Percentiles rank a stretch among this genome's conserved stretches.
Evolutionary conservation across 345 rosid species (phyloP).

Genomic region (Pseudoturritis turrita): DNA sequence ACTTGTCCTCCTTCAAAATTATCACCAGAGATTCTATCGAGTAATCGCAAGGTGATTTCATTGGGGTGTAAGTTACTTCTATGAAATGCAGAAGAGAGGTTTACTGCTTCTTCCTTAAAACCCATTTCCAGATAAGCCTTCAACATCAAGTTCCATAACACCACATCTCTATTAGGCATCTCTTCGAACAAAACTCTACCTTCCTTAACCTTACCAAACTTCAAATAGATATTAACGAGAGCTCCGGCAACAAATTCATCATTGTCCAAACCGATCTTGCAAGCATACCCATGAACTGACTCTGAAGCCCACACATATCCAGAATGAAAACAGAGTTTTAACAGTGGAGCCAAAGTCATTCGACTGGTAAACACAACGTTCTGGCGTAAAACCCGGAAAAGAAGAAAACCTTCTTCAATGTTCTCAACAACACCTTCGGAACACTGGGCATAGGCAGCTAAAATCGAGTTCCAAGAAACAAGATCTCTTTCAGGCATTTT

Average conservation of each 20-base stretch:
- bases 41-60: slow-evolving; percentile 32
- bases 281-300: slow-evolving; percentile 51
- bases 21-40: slow-evolving; percentile 32
- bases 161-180: slow-evolving; percentile 43
- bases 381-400: slow-evolving; percentile 38
- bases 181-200: slow-evolving; percentile 45
- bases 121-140: slow-evolving; percentile 42
- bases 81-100: slow-evolving; percentile 35
- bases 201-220: slow-evolving; percentile 43
- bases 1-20: slow-evolving; percentile 26
- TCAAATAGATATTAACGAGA: slow-evolving; percentile 49
- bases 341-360: slow-evolving; percentile 48
- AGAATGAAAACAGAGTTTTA: slow-evolving; percentile 48
- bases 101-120: slow-evolving; percentile 33
- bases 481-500: slow-evolving; percentile 45
- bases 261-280: slow-evolving; percentile 46
- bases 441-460: slow-evolving; percentile 50
- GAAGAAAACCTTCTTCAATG: slow-evolving; percentile 33
- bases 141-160: slow-evolving; percentile 62
- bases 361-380: slow-evolving; percentile 34
- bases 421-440: slow-evolving; percentile 20
- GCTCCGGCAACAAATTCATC: slow-evolving; percentile 48
- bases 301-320: slow-evolving; percentile 47
- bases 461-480: slow-evolving; percentile 54
- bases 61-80: slow-evolving; percentile 40